These are phyloP conservation scores for Backusella liffmaniae DNA, from an alignment of 192 early-diverging fungal species.

Conservation along the genomic window DNA sequence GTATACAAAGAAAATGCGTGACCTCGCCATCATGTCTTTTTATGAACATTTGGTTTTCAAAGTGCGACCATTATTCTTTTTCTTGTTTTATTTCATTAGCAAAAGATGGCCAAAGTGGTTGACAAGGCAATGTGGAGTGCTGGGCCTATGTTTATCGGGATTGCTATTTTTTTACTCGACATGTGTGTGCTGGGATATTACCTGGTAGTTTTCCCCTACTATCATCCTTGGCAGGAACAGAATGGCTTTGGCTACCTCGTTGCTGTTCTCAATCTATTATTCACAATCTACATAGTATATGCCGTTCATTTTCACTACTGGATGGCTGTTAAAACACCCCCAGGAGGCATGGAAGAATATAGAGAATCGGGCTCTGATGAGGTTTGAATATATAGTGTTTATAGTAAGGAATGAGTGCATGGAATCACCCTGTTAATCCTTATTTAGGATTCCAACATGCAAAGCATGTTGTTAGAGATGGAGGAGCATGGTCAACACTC, in stretches of 20 bases:
- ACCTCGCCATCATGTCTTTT: background rate
- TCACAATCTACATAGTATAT: conserved; percentile 49
- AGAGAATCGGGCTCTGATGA: background rate
- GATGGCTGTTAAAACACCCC: conserved; percentile 50
- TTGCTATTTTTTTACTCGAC: conserved; percentile 45
- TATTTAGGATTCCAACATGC: conserved; percentile 13
- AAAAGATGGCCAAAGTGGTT: conserved; percentile 25
- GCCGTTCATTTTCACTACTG: conserved; percentile 54
- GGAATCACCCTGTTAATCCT: background rate
- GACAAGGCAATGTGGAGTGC: conserved; percentile 41
- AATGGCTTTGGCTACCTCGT: conserved; percentile 12
- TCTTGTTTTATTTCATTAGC: background rate
- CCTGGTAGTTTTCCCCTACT: conserved; percentile 48
- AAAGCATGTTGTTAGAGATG: conserved; percentile 42
- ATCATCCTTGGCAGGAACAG: conserved; percentile 40
- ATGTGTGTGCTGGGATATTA: conserved; percentile 43
- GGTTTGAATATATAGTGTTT: background rate
- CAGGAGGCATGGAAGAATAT: conserved; percentile 27
- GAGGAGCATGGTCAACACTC: conserved; percentile 42
- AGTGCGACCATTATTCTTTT: background rate
- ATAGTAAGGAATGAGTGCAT: background rate
- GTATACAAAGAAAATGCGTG: background rate
- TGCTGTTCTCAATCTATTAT: conserved; percentile 30
- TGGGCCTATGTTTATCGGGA: conserved; percentile 47
- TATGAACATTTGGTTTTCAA: background rate